Evolutionary conservation across 2,329 filamentous ascomycete species (phyloP).

Genomic region (Cladosporium sp.): DNA sequence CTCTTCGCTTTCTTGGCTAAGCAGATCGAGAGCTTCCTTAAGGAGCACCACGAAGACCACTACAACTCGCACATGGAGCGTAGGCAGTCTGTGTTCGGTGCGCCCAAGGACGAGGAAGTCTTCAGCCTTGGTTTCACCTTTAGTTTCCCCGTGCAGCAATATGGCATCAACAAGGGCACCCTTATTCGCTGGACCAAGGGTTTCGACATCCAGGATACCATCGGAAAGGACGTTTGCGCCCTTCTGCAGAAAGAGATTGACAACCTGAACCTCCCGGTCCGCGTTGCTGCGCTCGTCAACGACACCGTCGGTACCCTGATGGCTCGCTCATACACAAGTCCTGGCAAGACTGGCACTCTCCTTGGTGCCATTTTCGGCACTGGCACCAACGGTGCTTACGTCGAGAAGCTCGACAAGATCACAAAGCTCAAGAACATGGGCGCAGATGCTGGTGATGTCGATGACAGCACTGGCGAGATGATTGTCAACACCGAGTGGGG

Average conservation of each 20-base stretch:
- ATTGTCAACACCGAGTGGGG: conserved; percentile 99
- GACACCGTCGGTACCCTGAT: conserved; percentile 97
- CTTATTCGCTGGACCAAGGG: conserved; percentile 98
- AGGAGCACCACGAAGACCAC: conserved; percentile 83
- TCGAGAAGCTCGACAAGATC: conserved; percentile 85
- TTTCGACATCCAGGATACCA: conserved; percentile 91
- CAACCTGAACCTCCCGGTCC: conserved; percentile 79
- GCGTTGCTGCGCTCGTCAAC: conserved; percentile 94
- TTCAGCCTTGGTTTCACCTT: conserved; percentile 99
- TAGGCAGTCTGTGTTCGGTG: conserved; percentile 28
- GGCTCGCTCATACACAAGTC: conserved; percentile 93
- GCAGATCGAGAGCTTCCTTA: conserved; percentile 86
- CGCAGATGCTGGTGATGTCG: conserved; percentile 59
- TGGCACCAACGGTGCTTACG: conserved; percentile 94
- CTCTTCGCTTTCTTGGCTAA: conserved; percentile 91
- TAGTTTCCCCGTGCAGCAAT: conserved; percentile 92
- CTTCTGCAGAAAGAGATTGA: conserved; percentile 89
- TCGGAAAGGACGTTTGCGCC: conserved; percentile 92
- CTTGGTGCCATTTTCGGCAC: conserved; percentile 98
- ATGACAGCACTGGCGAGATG: conserved; percentile 85
- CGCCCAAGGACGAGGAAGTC: conserved; percentile 68
- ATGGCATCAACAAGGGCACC: conserved; percentile 91
- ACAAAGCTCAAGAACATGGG: conserved; percentile 65
- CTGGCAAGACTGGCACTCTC: conserved; percentile 79
- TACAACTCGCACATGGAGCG: conserved; percentile 64